A percentile compares a stretch with the other conserved stretches of the same genome.
These are phyloP conservation scores for Populus tremula DNA, from an alignment of 345 rosid species.

Conservation along the genomic window DNA sequence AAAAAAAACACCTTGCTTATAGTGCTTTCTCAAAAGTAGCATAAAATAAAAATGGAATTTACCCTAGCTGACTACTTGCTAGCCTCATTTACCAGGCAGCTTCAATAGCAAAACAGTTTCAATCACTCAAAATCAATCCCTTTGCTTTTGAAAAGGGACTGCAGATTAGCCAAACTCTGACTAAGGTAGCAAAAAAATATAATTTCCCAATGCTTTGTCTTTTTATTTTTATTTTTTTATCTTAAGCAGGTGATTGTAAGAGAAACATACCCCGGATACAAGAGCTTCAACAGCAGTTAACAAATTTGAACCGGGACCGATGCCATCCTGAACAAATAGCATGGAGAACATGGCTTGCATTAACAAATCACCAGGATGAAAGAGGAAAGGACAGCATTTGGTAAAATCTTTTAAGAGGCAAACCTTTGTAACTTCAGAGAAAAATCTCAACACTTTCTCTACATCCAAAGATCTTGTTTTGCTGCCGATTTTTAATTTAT, in stretches of 20 bases:
- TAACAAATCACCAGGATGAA: conserved; percentile 2
- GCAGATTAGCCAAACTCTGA: neutral
- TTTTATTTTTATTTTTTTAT: neutral
- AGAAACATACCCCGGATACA: conserved; percentile 80
- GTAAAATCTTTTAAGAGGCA: conserved; percentile 18
- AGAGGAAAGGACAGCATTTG: conserved; percentile 12
- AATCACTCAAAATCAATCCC: neutral
- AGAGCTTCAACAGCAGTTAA: conserved; percentile 87
- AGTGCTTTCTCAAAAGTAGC: neutral
- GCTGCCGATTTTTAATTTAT: conserved; percentile 92
- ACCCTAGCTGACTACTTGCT: neutral
- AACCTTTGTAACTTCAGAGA: conserved; percentile 86
- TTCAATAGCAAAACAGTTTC: neutral
- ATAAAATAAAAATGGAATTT: neutral
- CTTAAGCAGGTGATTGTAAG: neutral
- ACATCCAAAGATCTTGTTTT: conserved; percentile 83
- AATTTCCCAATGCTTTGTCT: neutral
- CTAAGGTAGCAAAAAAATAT: neutral
- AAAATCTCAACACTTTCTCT: conserved; percentile 58
- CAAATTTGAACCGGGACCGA: conserved; percentile 87
- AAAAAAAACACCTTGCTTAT: neutral
- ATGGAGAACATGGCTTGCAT: conserved; percentile 24
- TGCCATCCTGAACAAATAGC: conserved; percentile 64
- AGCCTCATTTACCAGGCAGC: neutral
- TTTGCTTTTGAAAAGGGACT: neutral